Conservation (phyloP, 2,329 filamentous ascomycete genomes). For the Geosmithia morbida region DNA sequence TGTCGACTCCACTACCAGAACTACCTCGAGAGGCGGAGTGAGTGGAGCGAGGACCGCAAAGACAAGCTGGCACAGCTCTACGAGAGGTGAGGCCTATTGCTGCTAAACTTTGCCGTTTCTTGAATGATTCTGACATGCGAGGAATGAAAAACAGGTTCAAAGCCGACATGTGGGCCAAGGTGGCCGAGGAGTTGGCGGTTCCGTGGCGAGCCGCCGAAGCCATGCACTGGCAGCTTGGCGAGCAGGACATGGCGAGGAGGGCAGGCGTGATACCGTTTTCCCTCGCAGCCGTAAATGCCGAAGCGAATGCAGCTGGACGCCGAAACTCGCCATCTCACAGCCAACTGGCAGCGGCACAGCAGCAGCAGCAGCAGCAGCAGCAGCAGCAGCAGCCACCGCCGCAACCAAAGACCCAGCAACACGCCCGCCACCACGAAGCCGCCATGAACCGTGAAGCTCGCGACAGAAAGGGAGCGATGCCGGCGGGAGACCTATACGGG, state of each 20-base stretch:
- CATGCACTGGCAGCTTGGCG: slow-evolving; percentile 96
- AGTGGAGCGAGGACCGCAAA: slow-evolving; percentile 96
- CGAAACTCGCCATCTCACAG: slow-evolving; percentile 21
- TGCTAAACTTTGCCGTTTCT: background rate
- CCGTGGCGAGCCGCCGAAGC: slow-evolving; percentile 93
- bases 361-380: slow-evolving; percentile 14
- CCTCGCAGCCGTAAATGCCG: slow-evolving; percentile 40
- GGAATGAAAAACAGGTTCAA: slow-evolving; percentile 55
- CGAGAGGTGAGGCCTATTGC: slow-evolving; percentile 64
- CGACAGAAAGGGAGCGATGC: slow-evolving; percentile 21
- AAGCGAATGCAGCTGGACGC: slow-evolving; percentile 17
- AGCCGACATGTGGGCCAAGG: slow-evolving; percentile 93
- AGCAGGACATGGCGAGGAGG: slow-evolving; percentile 83
- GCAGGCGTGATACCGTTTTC: slow-evolving; percentile 83
- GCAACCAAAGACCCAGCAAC: slow-evolving; percentile 11
- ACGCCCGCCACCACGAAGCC: background rate
- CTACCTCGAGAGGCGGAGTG: slow-evolving; percentile 80
- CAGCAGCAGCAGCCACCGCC: slow-evolving; percentile 24
- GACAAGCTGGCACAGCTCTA: slow-evolving; percentile 92
- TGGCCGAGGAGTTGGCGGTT: slow-evolving; percentile 87
- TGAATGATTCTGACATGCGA: background rate
- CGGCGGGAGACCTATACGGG: slow-evolving; percentile 24
- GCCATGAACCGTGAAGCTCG: slow-evolving; percentile 17
- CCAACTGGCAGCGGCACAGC: slow-evolving; percentile 22
- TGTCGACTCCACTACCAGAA: slow-evolving; percentile 95